Evolutionary conservation across 2,329 filamentous ascomycete species (phyloP).

Genomic region (Alternaria arbusti): DNA sequence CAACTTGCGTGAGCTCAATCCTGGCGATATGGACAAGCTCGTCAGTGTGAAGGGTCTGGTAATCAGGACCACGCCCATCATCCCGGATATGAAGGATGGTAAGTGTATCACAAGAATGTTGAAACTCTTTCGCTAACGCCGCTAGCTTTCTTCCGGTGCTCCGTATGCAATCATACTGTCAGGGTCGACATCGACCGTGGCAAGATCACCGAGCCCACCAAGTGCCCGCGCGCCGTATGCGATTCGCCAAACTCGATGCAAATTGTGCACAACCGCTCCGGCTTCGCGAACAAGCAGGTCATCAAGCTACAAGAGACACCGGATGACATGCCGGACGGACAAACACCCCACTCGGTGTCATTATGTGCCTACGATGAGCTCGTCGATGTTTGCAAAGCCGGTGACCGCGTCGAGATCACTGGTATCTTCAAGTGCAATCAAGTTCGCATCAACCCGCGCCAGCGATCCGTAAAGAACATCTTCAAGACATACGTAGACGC

Average conservation of each 20-base stretch:
- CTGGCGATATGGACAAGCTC: conserved; percentile 95
- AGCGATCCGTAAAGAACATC: conserved; percentile 89
- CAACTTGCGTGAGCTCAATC: conserved; percentile 93
- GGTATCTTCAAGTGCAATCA: conserved; percentile 96
- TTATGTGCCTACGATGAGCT: conserved; percentile 96
- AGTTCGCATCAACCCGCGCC: conserved; percentile 90
- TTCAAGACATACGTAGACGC: conserved; percentile 99
- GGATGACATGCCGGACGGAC: conserved; percentile 90
- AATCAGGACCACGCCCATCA: conserved; percentile 93
- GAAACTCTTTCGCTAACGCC: conserved; percentile 13
- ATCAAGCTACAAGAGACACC: conserved; percentile 99
- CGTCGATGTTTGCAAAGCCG: conserved; percentile 96
- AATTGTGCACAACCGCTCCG: conserved; percentile 93
- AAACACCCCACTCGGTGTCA: conserved; percentile 96
- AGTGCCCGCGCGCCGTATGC: conserved; percentile 84
- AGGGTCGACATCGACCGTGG: conserved; percentile 92
- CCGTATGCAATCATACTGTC: conserved; percentile 88
- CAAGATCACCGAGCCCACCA: conserved; percentile 92
- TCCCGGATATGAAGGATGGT: conserved; percentile 96
- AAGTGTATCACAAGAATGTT: conserved; percentile 12
- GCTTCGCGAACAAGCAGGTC: conserved; percentile 96
- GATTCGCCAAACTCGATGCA: conserved; percentile 94
- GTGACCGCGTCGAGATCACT: conserved; percentile 93
- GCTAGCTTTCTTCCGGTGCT: conserved; percentile 92
- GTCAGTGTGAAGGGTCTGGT: conserved; percentile 95